phyloP scores from a whole-genome alignment of 768 basidiomycete species.

The Hydnomerulius pinastri region DNA sequence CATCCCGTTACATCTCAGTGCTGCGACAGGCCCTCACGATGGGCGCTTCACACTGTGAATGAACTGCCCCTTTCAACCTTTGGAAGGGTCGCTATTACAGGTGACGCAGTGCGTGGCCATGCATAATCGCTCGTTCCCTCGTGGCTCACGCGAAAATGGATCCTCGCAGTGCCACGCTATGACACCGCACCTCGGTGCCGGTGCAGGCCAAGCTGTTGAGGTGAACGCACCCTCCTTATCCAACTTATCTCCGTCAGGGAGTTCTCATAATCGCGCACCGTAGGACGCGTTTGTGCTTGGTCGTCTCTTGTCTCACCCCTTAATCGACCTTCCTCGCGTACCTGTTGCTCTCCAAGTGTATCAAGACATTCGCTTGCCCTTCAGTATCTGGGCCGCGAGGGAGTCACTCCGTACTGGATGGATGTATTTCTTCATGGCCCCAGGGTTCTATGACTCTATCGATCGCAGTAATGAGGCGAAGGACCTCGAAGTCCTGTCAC shows the following conservation, averaged over 20 bases:
- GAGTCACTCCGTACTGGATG: slow-evolving; percentile 7
- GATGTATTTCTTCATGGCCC: slow-evolving; percentile 16
- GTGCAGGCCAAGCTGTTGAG: slow-evolving; percentile 63
- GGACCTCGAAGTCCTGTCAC: slow-evolving; percentile 11
- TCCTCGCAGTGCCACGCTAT: slow-evolving; percentile 41
- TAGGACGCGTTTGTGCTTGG: slow-evolving; percentile 27
- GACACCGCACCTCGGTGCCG: slow-evolving; percentile 57
- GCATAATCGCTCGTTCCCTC: not conserved
- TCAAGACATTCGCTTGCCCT: slow-evolving; percentile 20
- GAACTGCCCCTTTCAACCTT: slow-evolving; percentile 38
- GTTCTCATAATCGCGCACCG: too few species aligned
- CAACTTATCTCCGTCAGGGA: too few species aligned
- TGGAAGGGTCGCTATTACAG: slow-evolving; percentile 44
- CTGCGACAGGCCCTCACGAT: slow-evolving; percentile 36
- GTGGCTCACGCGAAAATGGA: not conserved
- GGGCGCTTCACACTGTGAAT: slow-evolving; percentile 44
- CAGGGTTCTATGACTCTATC: slow-evolving; percentile 6
- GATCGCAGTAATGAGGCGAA: not conserved
- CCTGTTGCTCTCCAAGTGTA: slow-evolving; percentile 15
- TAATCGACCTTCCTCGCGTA: slow-evolving; percentile 6
- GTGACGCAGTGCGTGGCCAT: slow-evolving; percentile 42
- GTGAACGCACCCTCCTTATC: slow-evolving; percentile 23
- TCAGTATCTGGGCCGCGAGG: slow-evolving; percentile 11
- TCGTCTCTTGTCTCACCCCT: slow-evolving; percentile 12
- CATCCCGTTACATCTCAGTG: slow-evolving; percentile 25